phyloP scores from a whole-genome alignment of 345 rosid species.

The Dovyalis caffra region DNA sequence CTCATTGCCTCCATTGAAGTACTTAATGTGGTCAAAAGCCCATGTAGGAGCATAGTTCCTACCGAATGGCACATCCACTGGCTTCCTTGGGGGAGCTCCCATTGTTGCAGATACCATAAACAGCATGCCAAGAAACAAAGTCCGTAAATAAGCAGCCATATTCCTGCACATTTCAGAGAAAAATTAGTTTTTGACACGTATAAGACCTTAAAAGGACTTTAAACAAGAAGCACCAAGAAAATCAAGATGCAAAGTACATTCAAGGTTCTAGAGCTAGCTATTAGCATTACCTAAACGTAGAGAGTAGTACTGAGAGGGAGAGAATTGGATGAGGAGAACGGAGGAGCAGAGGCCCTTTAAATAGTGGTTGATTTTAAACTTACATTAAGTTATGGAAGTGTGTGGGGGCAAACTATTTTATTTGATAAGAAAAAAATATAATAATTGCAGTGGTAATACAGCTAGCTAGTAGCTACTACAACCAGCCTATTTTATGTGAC shows the following conservation, averaged over 20 bases:
- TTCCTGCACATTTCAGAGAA: neutral
- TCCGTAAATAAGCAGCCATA: slow-evolving; percentile 9
- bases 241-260: neutral
- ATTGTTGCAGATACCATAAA: slow-evolving; percentile 47
- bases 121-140: slow-evolving; percentile 32
- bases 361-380: neutral
- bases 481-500: neutral
- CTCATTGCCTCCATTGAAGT: slow-evolving; percentile 66
- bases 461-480: neutral
- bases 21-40: slow-evolving; percentile 93
- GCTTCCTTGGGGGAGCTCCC: slow-evolving; percentile 55
- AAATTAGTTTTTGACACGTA: neutral
- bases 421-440: neutral
- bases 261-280: neutral
- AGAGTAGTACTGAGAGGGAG: neutral
- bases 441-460: neutral
- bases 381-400: neutral
- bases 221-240: neutral
- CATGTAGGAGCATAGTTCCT: slow-evolving; percentile 83
- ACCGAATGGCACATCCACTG: slow-evolving; percentile 63
- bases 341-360: neutral
- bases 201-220: neutral
- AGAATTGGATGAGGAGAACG: neutral
- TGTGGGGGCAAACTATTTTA: neutral
- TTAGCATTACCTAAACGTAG: neutral